Evolutionary conservation across 2,329 filamentous ascomycete genomes (phyloP), one percentile per base, ranked within the genome.

Genomic region (Aspergillus aculeatus): DNA sequence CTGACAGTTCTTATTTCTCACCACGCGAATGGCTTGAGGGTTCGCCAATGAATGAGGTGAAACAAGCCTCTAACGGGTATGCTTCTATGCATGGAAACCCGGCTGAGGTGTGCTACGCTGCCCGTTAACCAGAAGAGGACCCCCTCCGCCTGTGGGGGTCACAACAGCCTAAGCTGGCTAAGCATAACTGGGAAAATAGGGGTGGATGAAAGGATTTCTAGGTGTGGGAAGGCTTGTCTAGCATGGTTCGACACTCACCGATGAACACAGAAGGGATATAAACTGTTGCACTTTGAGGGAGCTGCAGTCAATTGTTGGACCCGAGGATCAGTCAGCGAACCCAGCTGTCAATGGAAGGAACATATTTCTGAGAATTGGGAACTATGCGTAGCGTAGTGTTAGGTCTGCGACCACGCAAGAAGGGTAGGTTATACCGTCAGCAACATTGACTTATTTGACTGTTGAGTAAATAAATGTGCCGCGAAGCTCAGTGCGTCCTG

Each of bases 401-500:
- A 14, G 38, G 38, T 19, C 38, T n/a, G 16, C 6, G 38, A 44
- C 14, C 38, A 44, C 16, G 38, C 38, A 44, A 44, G 38, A 14
- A 44, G n/a, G 38, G 38, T 16, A 19, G 38, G 10, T 2, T 12
- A 35, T 4, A 47, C 41, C 29, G 52, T 29, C 26, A 26, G 52
- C 35, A 24, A 14, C 14, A 29, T 32, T 9, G 11, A 21, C 5
- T 24, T 24, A 23, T 14, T n/a, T 54, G 23, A 24, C n/a, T 23
- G 21, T 24, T 54, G 35, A 47, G 24, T 19, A 21, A n/a, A 14
- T 29, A 26, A 48, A 47, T 35, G 53, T n/a, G 47, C 44, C 38
- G 53, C 21, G 29, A 47, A 55, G 53, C 47, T 55, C 53, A 55
- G 19, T 55, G 53, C 53, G 53, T 55, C 53, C 53, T 55, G 53